Evolutionary conservation across 1,139 yeast species (phyloP).

Genomic region (Blastobotrys malaysiensis): DNA sequence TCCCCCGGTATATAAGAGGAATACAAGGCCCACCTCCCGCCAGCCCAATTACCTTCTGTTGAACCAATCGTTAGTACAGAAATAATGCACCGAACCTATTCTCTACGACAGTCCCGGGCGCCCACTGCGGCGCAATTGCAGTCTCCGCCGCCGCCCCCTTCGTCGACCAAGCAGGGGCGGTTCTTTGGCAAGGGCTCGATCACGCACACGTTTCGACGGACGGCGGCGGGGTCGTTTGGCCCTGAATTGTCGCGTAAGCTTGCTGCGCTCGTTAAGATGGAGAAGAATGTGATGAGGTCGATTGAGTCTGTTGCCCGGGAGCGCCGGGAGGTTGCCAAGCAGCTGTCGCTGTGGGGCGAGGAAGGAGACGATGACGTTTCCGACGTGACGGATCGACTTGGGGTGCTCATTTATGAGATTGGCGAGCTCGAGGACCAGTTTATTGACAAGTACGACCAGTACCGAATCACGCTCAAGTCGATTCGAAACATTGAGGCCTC

Average conservation of each 20-base stretch:
- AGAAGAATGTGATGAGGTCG: slow-evolving; percentile 92
- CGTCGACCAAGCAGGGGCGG: slow-evolving; percentile 75
- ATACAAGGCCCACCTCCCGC: neutral
- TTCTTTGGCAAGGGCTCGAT: slow-evolving; percentile 91
- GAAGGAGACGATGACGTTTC: slow-evolving; percentile 96
- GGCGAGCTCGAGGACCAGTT: slow-evolving; percentile 98
- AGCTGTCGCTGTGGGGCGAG: slow-evolving; percentile 95
- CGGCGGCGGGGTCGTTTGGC: slow-evolving; percentile 89
- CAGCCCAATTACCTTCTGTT: neutral
- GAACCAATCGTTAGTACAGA: neutral
- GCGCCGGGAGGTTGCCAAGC: slow-evolving; percentile 95
- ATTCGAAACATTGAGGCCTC: slow-evolving; percentile 95
- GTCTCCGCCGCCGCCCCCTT: slow-evolving; percentile 91
- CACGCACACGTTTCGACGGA: slow-evolving; percentile 73
- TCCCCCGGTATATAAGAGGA: neutral
- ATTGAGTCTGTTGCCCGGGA: slow-evolving; percentile 91
- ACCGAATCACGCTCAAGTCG: slow-evolving; percentile 91
- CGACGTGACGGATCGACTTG: slow-evolving; percentile 95
- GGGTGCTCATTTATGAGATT: slow-evolving; percentile 90
- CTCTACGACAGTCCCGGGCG: slow-evolving; percentile 89
- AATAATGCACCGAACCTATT: slow-evolving; percentile 95
- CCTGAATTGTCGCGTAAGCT: slow-evolving; percentile 93
- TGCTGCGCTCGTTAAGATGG: slow-evolving; percentile 87
- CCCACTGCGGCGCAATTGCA: slow-evolving; percentile 96
- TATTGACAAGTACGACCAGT: slow-evolving; percentile 96